Base-by-base conservation (phyloP, 768 basidiomycete genomes). In the Candolleomyces efflorescens region DNA sequence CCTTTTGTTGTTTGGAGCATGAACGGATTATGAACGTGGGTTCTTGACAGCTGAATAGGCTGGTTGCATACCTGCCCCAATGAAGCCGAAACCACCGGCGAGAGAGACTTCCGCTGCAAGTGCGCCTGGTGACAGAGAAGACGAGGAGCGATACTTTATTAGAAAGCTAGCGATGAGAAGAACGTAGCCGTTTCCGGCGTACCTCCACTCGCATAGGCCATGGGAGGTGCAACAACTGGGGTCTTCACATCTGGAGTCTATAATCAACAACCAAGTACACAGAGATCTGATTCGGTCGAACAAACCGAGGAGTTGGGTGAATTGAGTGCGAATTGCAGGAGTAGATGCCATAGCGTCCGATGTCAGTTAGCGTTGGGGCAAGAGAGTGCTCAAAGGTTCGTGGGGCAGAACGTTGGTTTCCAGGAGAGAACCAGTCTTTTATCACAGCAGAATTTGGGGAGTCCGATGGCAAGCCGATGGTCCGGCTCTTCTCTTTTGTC, bases 1-100 rank as follows among this genome's bases (percentile, higher is more conserved):
- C 32, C 32, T 32, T 32, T 32, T 32, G 32, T 32, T 32, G 32
- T 32, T 32, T 32, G 6, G 7, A 32, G 32, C 6, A 32, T 32
- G 32, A 32, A 32, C 32, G 32, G 32, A 32, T 32, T 2, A 32
- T 32, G 32, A 32, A 32, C 32, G 32, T 32, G 32, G 32, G 32
- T 32, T 5, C 2, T 32, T 32, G 32, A 32, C 5, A 32, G 32
- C 11, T 13, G n/a, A 53, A 36, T n/a, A 45, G 44, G 63, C 10
- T 62, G 2, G 36, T 51, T 46, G 41, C 68, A 38, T 56, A 85
- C 89, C 85, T 69, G 82, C 77, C n/a, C 82, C 76, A 0, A 91
- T 62, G 67, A 92, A 91, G 1, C 89, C 91, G 56, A 92, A 86
- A 15, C 86, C 91, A 20, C 92, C 92, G 7, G 74, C 89, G 2